Percentiles rank a stretch among this genome's conserved stretches.
Evolutionary conservation across 805 yeast genomes (phyloP).

Genomic region (Metschnikowia lochheadii): DNA sequence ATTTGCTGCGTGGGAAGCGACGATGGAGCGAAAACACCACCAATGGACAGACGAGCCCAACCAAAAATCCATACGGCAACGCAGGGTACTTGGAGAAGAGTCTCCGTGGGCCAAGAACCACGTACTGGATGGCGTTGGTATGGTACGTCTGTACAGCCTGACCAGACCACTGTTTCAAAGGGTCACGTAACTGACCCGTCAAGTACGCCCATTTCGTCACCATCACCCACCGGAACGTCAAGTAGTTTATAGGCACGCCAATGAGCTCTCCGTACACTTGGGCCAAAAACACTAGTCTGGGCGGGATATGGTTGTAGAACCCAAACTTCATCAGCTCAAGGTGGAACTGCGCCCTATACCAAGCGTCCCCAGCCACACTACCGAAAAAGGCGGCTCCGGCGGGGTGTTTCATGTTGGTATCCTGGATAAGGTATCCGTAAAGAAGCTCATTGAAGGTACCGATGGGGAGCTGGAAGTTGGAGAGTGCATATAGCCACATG

Average conservation of each 20-base stretch:
- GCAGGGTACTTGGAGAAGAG: constrained; percentile 40
- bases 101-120: constrained; percentile 46
- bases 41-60: constrained; percentile 39
- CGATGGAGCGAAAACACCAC: constrained; percentile 27
- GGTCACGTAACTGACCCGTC: constrained; percentile 34
- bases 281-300: constrained; percentile 45
- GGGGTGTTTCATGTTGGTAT: constrained; percentile 34
- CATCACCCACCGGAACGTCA: constrained; percentile 46
- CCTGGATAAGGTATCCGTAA: constrained; percentile 45
- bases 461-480: constrained; percentile 50
- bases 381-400: constrained; percentile 48
- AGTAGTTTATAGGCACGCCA: constrained; percentile 51
- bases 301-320: constrained; percentile 52
- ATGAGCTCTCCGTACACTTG: constrained; percentile 50
- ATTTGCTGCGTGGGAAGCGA: constrained; percentile 20
- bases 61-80: constrained; percentile 42
- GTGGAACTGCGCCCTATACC: constrained; percentile 47
- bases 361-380: constrained; percentile 51
- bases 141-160: constrained; percentile 39
- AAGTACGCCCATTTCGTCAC: constrained; percentile 35
- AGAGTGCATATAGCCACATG: constrained; percentile 47
- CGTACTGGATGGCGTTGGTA: constrained; percentile 50
- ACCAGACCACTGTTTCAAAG: constrained; percentile 52
- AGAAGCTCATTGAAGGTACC: constrained; percentile 50
- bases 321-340: constrained; percentile 44